Base-by-base conservation (phyloP, 2,329 filamentous ascomycete genomes). In the Apiospora marii region DNA sequence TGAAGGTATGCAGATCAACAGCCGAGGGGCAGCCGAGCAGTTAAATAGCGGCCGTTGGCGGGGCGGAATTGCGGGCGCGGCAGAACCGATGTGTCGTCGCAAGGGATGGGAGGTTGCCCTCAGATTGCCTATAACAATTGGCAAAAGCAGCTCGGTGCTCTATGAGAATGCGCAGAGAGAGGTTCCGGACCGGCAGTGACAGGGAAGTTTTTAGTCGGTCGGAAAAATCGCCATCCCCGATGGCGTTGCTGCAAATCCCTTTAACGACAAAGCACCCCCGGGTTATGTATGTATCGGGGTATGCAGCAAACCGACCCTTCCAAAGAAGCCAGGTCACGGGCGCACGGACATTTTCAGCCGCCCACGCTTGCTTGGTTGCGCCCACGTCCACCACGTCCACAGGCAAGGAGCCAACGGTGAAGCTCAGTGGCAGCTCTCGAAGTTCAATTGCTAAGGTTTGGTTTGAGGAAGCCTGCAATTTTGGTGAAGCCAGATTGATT, bases 161-260 rank as follows among this genome's bases (percentile, higher is more conserved):
- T 64, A 12, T 41, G 58, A n/a, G 34, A 64, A 41, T 41, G 58
- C 58, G 58, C 58, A 41, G 34, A 41, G 58, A 51, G 8, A 41
- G 58, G 22, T 64, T 41, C 58, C 58, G 58, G 41, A 24, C 22
- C 58, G 58, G 58, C 58, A 64, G 5, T 37, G 58, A 41, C 58
- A 64, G 34, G 58, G 58, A 69, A 69, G 67, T 69, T 69, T 69
- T 69, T 49, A 43, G 67, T 69, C 67, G 67, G 67, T 49, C 58
- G 58, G 58, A 49, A 69, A 69, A 69, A 69, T 69, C 67, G 19
- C 44, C 67, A 37, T 30, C 44, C 22, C 67, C 67, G 58, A 64
- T 41, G 22, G 34, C 16, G 14, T 64, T 41, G 7, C 34, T 19
- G 34, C 12, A 13, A 64, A 64, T 64, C 34, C 58, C 30, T 41